Conservation (phyloP, 495 filamentous ascomycete species). For the Pyronema domesticum region DNA sequence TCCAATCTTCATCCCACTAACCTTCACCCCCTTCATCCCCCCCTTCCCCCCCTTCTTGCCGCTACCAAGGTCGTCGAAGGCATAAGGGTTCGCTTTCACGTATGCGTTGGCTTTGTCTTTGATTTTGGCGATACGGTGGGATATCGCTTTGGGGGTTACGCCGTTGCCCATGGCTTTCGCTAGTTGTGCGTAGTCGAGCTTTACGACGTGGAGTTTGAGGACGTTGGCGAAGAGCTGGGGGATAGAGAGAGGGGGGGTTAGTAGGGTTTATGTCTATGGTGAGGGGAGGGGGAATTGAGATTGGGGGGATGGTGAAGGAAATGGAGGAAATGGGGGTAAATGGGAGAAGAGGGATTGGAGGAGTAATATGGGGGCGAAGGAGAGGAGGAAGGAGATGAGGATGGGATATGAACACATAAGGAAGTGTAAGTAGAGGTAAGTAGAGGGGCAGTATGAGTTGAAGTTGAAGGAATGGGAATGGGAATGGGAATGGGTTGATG, state of each 20-base stretch:
- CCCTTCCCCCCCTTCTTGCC: no score
- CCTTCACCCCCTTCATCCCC: no score
- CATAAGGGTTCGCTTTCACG: not conserved
- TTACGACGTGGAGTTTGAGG: constrained; percentile 22
- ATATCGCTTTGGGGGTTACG: constrained; percentile 23
- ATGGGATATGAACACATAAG: no score
- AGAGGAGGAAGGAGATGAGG: no score
- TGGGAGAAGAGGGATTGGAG: no score
- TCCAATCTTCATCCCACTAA: no score
- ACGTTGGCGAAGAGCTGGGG: constrained; percentile 21
- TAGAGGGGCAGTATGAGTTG: no score
- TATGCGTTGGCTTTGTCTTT: constrained; percentile 20
- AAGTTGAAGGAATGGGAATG: no score
- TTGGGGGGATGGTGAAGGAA: no score
- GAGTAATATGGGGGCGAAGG: no score
- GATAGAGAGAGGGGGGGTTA: not conserved
- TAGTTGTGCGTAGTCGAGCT: constrained; percentile 20
- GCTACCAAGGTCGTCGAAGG: not conserved
- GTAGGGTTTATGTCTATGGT: not conserved
- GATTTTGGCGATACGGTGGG: constrained; percentile 23
- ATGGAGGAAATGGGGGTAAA: no score
- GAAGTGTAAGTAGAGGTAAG: not conserved
- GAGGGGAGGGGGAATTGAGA: not conserved
- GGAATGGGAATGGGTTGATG: no score
- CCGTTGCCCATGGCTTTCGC: constrained; percentile 19